A percentile compares a stretch with the other conserved stretches of the same genome.
Conservation (phyloP, 176 grass and related monocot species). For the Eremochloa ophiuroides region DNA sequence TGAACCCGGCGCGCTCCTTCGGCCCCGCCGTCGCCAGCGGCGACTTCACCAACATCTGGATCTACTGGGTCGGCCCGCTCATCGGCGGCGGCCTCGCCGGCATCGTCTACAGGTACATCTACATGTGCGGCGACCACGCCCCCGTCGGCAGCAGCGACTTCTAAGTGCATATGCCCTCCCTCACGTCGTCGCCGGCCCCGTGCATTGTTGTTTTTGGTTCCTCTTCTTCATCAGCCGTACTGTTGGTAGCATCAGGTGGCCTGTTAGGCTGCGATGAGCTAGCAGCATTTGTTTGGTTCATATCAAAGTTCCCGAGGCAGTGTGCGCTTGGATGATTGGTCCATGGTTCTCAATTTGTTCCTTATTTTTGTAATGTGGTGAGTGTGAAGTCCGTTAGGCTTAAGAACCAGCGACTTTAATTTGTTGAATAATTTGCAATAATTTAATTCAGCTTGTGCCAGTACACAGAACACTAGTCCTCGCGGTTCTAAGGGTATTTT, state of each 20-base stretch:
- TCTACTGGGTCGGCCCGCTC: constrained; percentile 59
- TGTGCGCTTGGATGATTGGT: constrained; percentile 13
- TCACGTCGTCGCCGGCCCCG: no score
- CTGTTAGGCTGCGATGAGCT: background rate
- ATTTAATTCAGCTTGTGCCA: background rate
- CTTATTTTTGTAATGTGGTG: background rate
- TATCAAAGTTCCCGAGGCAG: constrained; percentile 8
- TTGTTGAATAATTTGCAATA: background rate
- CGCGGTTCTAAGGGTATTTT: no score
- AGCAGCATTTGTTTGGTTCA: constrained; percentile 21
- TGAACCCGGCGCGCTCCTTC: constrained; percentile 63
- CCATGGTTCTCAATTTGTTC: background rate
- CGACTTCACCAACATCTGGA: constrained; percentile 46
- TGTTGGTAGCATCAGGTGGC: constrained; percentile 2
- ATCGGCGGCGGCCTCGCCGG: constrained; percentile 58
- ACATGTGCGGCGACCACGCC: constrained; percentile 47
- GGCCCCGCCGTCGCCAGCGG: constrained; percentile 56
- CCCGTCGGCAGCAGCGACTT: constrained; percentile 36
- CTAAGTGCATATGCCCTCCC: background rate
- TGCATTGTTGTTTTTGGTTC: no score
- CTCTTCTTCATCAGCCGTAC: background rate
- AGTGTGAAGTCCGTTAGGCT: constrained; percentile 20
- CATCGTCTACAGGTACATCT: constrained; percentile 46
- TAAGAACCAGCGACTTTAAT: background rate
- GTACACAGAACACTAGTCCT: no score